A percentile compares a stretch with the other conserved stretches of the same genome.
Conservation (phyloP, 2,329 filamentous ascomycete species). For the Furcasterigmium sp. region DNA sequence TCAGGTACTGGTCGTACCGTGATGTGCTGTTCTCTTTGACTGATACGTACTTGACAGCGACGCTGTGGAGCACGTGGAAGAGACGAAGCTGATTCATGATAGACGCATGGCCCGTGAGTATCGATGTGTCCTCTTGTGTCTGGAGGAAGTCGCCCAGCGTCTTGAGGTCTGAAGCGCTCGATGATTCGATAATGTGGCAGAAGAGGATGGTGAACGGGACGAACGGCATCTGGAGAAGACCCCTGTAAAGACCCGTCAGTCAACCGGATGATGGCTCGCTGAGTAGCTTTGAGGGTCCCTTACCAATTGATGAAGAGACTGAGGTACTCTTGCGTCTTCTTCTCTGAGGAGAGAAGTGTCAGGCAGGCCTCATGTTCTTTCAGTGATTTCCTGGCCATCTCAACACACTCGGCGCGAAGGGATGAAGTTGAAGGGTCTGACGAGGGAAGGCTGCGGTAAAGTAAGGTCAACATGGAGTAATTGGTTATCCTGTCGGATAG, state of each 20-base stretch:
- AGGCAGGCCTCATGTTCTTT: slow-evolving; percentile 14
- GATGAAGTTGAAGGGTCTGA: slow-evolving; percentile 7
- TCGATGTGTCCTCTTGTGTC: slow-evolving; percentile 6
- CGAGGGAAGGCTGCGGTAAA: slow-evolving; percentile 16
- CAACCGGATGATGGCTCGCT: background rate
- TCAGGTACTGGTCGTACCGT: too few relatives aligned
- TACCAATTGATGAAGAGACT: slow-evolving; percentile 12
- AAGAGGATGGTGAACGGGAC: slow-evolving; percentile 19
- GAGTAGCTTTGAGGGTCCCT: background rate
- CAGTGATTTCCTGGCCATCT: slow-evolving; percentile 13
- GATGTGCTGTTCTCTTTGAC: background rate
- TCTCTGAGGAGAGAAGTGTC: background rate
- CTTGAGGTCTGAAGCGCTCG: slow-evolving; percentile 34
- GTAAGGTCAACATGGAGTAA: slow-evolving; percentile 17
- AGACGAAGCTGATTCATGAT: slow-evolving; percentile 13
- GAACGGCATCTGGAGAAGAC: slow-evolving; percentile 14
- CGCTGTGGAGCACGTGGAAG: slow-evolving; percentile 16
- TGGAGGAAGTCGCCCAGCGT: slow-evolving; percentile 12
- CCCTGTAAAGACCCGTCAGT: slow-evolving; percentile 7
- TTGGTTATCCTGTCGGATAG: slow-evolving; percentile 13
- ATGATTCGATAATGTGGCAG: slow-evolving; percentile 25
- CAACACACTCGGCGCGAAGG: slow-evolving; percentile 16
- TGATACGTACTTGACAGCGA: slow-evolving; percentile 8
- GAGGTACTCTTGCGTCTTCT: slow-evolving; percentile 3
- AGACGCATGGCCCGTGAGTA: slow-evolving; percentile 2